Conservation (phyloP, 139 green algal genomes). For the Gonium pectorale region DNA sequence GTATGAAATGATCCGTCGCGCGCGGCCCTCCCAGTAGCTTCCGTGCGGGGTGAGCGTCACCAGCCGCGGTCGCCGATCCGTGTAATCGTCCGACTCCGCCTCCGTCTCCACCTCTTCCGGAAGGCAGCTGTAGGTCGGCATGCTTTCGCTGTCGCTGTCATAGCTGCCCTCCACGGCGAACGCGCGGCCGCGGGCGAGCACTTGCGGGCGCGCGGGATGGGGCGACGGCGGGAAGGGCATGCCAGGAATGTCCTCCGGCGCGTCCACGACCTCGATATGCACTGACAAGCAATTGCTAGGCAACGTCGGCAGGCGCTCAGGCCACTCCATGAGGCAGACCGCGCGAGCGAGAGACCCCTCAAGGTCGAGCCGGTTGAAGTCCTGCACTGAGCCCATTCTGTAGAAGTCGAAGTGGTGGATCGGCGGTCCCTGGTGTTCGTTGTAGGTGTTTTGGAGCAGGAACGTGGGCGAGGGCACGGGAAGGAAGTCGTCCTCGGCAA, state of each 20-base stretch:
- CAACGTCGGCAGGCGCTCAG: slow-evolving; percentile 61
- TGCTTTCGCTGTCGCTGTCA: slow-evolving; percentile 31
- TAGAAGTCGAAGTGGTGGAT: slow-evolving; percentile 93
- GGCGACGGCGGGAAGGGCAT: too few relatives aligned
- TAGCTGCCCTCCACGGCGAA: slow-evolving; percentile 11
- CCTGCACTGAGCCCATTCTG: slow-evolving; percentile 57
- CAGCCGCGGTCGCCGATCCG: slow-evolving; percentile 7
- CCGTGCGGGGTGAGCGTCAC: slow-evolving; percentile 28
- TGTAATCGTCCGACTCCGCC: not conserved
- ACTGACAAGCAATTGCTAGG: slow-evolving; percentile 57
- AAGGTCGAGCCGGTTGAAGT: slow-evolving; percentile 65
- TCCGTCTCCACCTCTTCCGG: slow-evolving; percentile 16
- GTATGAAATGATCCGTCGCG: slow-evolving; percentile 29
- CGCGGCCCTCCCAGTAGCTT: slow-evolving; percentile 28
- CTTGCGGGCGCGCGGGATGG: too few relatives aligned
- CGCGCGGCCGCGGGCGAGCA: not conserved
- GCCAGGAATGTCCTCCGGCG: not conserved
- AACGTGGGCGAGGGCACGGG: slow-evolving; percentile 89
- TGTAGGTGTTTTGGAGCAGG: slow-evolving; percentile 88
- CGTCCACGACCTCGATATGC: slow-evolving; percentile 51
- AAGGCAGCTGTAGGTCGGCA: not conserved
- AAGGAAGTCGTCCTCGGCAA: slow-evolving; percentile 67
- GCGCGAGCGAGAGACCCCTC: slow-evolving; percentile 50
- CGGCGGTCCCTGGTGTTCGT: slow-evolving; percentile 61
- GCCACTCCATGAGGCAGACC: slow-evolving; percentile 76